A percentile compares a stretch with the other conserved stretches of the same genome.
phyloP scores from a whole-genome alignment of 2,329 filamentous ascomycete species.

The Alternaria sp. region DNA sequence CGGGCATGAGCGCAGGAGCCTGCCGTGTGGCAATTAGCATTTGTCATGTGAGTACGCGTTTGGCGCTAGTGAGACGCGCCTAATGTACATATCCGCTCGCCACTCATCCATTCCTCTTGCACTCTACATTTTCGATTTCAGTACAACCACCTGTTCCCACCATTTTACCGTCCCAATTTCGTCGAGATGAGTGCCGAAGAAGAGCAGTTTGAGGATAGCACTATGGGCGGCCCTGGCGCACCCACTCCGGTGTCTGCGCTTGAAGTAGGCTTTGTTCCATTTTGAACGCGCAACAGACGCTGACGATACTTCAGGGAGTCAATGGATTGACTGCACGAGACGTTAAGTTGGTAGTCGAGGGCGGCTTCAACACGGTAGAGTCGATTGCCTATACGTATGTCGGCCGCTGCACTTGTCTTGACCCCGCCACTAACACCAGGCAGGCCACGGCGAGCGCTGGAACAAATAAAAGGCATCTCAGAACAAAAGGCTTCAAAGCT shows the following conservation, averaged over 20 bases:
- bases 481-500: conserved; percentile 96
- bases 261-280: conserved; percentile 69
- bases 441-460: conserved; percentile 75
- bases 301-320: conserved; percentile 69
- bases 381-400: conserved; percentile 89
- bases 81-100: conserved; percentile 20
- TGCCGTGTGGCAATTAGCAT: conserved; percentile 8
- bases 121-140: conserved; percentile 7
- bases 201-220: conserved; percentile 72
- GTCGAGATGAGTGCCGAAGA: conserved; percentile 59
- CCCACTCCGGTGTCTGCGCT: conserved; percentile 86
- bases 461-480: conserved; percentile 97
- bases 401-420: neutral
- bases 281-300: neutral
- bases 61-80: conserved; percentile 29
- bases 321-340: conserved; percentile 92
- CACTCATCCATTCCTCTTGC: conserved; percentile 19
- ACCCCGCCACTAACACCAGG: conserved; percentile 33
- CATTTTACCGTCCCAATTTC: neutral
- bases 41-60: conserved; percentile 39
- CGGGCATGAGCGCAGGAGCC: conserved; percentile 1
- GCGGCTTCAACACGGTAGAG: conserved; percentile 94
- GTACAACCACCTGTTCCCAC: neutral
- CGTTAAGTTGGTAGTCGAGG: conserved; percentile 90
- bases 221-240: conserved; percentile 84